These are phyloP conservation scores for Fusarium camptoceras DNA, from an alignment of 2,329 filamentous ascomycete genomes.

Conservation along the genomic window DNA sequence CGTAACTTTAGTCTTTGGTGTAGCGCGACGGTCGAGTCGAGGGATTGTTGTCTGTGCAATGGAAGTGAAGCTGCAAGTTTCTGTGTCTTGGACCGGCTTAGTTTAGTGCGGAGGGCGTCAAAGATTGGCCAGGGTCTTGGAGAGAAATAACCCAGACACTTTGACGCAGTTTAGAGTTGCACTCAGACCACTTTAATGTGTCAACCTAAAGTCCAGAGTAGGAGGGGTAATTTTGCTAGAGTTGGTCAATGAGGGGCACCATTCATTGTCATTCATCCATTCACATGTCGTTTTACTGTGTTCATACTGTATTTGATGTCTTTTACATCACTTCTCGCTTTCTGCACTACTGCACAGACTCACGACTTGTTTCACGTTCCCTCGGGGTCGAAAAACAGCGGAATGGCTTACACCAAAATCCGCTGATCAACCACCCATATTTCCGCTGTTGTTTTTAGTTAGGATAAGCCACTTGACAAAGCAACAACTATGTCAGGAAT, in stretches of 20 bases:
- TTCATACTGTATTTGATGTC: conserved; percentile 19
- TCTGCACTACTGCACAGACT: conserved; percentile 25
- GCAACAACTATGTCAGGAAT: background rate
- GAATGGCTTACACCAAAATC: too few relatives aligned
- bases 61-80: conserved; percentile 23
- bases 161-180: background rate
- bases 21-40: conserved; percentile 18
- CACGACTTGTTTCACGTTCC: conserved; percentile 19
- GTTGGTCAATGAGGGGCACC: background rate
- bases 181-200: background rate
- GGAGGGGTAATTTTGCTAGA: conserved; percentile 33
- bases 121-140: background rate
- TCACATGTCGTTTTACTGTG: conserved; percentile 38
- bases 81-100: conserved; percentile 15
- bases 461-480: conserved; percentile 11
- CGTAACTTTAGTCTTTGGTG: conserved; percentile 3
- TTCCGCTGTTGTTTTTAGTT: too few relatives aligned
- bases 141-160: background rate
- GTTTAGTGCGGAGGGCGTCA: conserved; percentile 37
- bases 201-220: background rate
- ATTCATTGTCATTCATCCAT: background rate
- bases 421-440: too few relatives aligned
- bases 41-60: background rate
- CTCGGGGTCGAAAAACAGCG: too few relatives aligned
- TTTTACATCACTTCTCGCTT: background rate